These are phyloP conservation scores for Daldinia loculata DNA, from an alignment of 495 filamentous ascomycete genomes.

Conservation along the genomic window DNA sequence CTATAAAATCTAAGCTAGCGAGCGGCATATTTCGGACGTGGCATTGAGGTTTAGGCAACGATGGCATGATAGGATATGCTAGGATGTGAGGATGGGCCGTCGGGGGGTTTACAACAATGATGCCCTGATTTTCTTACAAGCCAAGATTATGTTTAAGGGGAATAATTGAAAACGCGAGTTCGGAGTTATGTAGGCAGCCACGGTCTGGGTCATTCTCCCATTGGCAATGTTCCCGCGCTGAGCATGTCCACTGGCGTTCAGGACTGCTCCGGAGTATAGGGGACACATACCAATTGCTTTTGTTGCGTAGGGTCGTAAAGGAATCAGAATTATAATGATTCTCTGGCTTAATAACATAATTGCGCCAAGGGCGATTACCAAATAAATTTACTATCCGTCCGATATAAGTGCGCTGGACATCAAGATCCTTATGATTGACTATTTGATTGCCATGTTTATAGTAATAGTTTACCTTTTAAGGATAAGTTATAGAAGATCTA, in stretches of 20 bases:
- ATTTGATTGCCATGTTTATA: background rate
- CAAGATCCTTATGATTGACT: background rate
- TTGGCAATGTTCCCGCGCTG: background rate
- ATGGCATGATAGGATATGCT: background rate
- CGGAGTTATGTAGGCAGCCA: background rate
- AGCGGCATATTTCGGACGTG: background rate
- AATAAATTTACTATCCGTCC: background rate
- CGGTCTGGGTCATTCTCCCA: background rate
- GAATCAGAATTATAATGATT: background rate
- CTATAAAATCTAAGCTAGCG: background rate
- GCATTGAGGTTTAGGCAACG: background rate
- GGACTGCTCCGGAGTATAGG: background rate
- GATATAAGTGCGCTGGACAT: background rate
- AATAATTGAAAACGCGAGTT: background rate
- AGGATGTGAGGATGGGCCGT: background rate
- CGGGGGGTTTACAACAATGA: background rate
- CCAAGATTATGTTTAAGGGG: background rate
- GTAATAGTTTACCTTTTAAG: background rate
- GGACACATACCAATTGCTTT: slow-evolving; percentile 4
- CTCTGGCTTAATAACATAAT: background rate
- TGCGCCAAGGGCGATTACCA: background rate
- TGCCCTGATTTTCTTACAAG: background rate
- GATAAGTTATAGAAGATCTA: background rate
- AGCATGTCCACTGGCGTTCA: background rate
- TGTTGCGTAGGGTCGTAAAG: background rate